Evolutionary conservation across 805 yeast genomes (phyloP).

Genomic region (Teunomyces tritomae): DNA sequence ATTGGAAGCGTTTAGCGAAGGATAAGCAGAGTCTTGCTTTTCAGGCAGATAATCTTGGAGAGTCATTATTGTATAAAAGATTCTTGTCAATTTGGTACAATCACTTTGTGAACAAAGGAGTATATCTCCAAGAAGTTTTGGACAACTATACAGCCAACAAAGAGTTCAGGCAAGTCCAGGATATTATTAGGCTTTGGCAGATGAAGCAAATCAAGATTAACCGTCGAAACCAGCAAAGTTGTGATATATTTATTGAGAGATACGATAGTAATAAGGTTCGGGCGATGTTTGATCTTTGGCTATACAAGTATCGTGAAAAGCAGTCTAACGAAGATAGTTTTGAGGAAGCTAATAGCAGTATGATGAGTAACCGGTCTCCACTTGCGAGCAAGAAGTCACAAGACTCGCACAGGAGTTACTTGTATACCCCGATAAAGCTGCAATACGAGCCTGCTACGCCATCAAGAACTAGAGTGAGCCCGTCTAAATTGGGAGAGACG

Average conservation of each 20-base stretch:
- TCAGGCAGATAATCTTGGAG: constrained; percentile 18
- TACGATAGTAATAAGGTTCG: constrained; percentile 27
- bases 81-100: constrained; percentile 35
- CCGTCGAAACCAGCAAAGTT: constrained; percentile 33
- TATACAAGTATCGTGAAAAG: constrained; percentile 20
- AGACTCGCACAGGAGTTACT: constrained; percentile 17
- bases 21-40: constrained; percentile 1
- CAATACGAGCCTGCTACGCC: constrained; percentile 23
- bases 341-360: constrained; percentile 18
- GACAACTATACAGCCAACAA: constrained; percentile 28
- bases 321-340: constrained; percentile 5
- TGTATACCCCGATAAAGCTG: constrained; percentile 35
- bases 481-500: constrained; percentile 38
- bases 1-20: constrained; percentile 13
- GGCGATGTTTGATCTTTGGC: constrained; percentile 39
- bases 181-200: constrained; percentile 32
- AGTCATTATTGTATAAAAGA: constrained; percentile 21
- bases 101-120: constrained; percentile 20
- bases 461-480: constrained; percentile 24
- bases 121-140: constrained; percentile 25
- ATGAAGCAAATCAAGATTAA: constrained; percentile 32
- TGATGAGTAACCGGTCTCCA: constrained; percentile 31
- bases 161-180: constrained; percentile 25
- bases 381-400: constrained; percentile 20
- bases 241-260: constrained; percentile 30